Evolutionary conservation across 129 eudicot genomes (phyloP).

Genomic region (Ambrosia trifida): DNA sequence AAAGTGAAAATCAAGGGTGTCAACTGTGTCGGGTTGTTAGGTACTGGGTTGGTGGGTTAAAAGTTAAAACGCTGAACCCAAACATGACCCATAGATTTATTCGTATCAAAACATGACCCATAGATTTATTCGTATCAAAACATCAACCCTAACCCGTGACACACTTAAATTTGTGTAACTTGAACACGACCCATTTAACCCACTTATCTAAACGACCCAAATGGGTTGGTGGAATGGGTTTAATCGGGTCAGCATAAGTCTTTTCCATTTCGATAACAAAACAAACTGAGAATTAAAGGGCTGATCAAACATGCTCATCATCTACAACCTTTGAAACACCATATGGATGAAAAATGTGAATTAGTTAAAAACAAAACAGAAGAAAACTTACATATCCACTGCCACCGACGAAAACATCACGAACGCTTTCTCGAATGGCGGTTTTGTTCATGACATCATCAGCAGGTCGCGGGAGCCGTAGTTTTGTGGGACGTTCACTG

Average conservation of each 20-base stretch:
- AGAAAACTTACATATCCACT: conserved; percentile 76
- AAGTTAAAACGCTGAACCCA: too few relatives aligned
- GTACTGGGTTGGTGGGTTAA: too few relatives aligned
- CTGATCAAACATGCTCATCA: not conserved
- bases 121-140: too few relatives aligned
- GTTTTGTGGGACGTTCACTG: conserved; percentile 87
- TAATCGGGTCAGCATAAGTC: too few relatives aligned
- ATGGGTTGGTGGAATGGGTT: too few relatives aligned
- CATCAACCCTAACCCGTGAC: too few relatives aligned
- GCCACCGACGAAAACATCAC: conserved; percentile 89
- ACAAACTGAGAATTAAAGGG: not conserved
- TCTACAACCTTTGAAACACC: conserved; percentile 1
- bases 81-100: too few relatives aligned
- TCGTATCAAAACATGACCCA: too few relatives aligned
- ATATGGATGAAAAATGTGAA: not conserved
- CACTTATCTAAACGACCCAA: too few relatives aligned
- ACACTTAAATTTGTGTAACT: too few relatives aligned
- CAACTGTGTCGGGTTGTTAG: too few relatives aligned
- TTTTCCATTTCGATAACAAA: too few relatives aligned
- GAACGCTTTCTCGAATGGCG: conserved; percentile 79
- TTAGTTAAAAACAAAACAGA: not conserved
- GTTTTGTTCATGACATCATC: conserved; percentile 57
- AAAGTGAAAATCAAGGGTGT: not conserved
- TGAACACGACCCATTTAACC: not conserved
- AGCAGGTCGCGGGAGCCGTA: conserved; percentile 86